Conservation (phyloP, 2,329 filamentous ascomycete genomes). For the Colletotrichum zoysiae region DNA sequence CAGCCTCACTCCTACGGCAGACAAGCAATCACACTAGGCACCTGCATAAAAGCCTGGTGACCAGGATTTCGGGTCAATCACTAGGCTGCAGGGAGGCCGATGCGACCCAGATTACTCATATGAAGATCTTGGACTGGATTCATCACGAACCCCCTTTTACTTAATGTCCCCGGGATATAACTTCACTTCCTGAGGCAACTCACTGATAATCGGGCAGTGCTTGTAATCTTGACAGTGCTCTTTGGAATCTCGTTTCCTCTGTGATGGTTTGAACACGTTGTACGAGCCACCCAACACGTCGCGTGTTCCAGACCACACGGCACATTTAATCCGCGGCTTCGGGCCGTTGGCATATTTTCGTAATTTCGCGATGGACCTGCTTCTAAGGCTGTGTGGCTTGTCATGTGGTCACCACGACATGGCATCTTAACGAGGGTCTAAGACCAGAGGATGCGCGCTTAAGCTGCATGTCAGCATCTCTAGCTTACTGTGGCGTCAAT, state of each 20-base stretch:
- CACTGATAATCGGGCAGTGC: too few species aligned
- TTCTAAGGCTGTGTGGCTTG: conserved; percentile 1
- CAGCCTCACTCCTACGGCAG: not conserved
- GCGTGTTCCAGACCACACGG: not conserved
- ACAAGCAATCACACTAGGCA: not conserved
- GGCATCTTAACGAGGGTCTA: not conserved
- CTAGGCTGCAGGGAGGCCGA: not conserved
- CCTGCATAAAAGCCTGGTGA: not conserved
- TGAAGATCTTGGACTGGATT: not conserved
- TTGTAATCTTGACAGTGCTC: not conserved
- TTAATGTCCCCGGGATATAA: not conserved
- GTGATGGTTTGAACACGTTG: too few species aligned
- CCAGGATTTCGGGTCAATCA: not conserved
- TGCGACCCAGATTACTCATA: not conserved
- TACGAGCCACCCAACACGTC: not conserved
- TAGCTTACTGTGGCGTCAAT: not conserved
- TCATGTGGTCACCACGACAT: not conserved
- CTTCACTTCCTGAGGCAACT: not conserved
- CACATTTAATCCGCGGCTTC: not conserved
- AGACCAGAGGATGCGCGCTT: not conserved
- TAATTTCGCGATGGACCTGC: not conserved
- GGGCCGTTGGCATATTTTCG: not conserved
- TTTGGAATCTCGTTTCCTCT: too few species aligned
- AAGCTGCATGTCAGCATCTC: not conserved
- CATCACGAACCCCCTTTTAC: not conserved